Evolutionary conservation across 768 basidiomycete genomes (phyloP), one percentile per base, ranked within the genome.

Genomic region (Xerocomellus intermedius): DNA sequence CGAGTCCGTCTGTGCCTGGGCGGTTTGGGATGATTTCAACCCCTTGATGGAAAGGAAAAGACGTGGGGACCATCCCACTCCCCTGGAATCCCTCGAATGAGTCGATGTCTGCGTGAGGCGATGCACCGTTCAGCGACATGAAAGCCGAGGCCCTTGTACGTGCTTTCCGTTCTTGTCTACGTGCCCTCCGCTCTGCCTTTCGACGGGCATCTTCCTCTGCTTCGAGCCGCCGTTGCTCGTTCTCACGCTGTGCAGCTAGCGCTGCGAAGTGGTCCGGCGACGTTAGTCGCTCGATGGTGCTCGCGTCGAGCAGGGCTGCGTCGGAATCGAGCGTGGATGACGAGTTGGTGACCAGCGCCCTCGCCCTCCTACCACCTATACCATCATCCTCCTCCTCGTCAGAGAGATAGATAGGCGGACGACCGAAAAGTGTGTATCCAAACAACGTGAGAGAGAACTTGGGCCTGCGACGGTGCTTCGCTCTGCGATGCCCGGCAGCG

Each of bases 51-150:
- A 48, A 48, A 12, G 32, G 13, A 2, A n/a, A 30, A 6, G 50
- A 4, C 5, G 32, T 13, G 2, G 57, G 24, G 2, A 1, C 19
- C 16, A 17, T 3, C 5, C 19, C 78, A 57, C 82, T 79, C 8
- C 84, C 86, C 57, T 80, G 85, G 69, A 87, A 87, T 0, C 85
- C 86, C 62, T 89, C 85, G 55, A 89, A 87, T 13, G 75, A 74
- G 5, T 71, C 77, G 1, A 12, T 67, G 14, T 68, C 64, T 16
- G 47, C 53, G 8, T 21, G 64, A 2, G 56, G 39, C 13, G 44
- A 24, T 2, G 56, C 69, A 9, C 64, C 71, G 37, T 72, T 75
- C 2, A 77, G 63, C 5, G 76, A 65, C 58, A 74, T 64, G 2
- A 69, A 43, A 1, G 65, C 50, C 10, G 51, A 35, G 8, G 74